Base-by-base conservation (phyloP, 179 eudicot species). In the Actinidia arguta region DNA sequence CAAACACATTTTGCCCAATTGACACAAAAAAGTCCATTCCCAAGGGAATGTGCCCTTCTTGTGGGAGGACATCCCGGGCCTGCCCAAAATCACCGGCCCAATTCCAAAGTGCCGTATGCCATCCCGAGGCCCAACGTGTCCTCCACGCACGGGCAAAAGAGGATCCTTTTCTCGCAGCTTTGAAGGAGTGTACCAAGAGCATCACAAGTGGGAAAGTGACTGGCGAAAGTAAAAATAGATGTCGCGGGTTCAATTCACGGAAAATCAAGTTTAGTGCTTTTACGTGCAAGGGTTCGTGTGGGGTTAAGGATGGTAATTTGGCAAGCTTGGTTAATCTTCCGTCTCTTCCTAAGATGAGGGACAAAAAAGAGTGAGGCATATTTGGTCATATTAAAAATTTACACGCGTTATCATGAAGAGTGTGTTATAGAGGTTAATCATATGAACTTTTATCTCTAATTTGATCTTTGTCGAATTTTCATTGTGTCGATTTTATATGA, bases 11-110 rank as follows among this genome's bases (percentile, higher is more conserved):
- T n/a, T 5, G n/a, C 3, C 42, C n/a, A 18, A 55, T 56, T 16
- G 75, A 66, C 86, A 83, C 80, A 83, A 82, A 61, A 83, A 83
- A 68, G 54, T 81, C 47, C 64, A 58, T 39, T 82, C 86, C 12
- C 80, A 66, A 8, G 79, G 81, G 5, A 76, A 48, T 16, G 82
- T 86, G 24, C 86, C 89, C 61, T 86, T 86, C 75, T 84, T 82
- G 8, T 86, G 89, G 89, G 89, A 86, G 75, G 85, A 81, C 64
- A 66, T 20, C 59, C 89, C 89, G 0, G 89, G 88, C 16, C 55
- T 86, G 56, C 73, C 86, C 74, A 86, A 83, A 66, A 25, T 59
- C 80, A 78, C 17, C 47, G 66, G 50, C 39, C 86, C 27, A 74
- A 6, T 69, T 12, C 73, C 16, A 52, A 47, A n/a, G 7, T 55